Conservation (phyloP, 352 stramenopile genomes). For the Phytophthora sp. region DNA sequence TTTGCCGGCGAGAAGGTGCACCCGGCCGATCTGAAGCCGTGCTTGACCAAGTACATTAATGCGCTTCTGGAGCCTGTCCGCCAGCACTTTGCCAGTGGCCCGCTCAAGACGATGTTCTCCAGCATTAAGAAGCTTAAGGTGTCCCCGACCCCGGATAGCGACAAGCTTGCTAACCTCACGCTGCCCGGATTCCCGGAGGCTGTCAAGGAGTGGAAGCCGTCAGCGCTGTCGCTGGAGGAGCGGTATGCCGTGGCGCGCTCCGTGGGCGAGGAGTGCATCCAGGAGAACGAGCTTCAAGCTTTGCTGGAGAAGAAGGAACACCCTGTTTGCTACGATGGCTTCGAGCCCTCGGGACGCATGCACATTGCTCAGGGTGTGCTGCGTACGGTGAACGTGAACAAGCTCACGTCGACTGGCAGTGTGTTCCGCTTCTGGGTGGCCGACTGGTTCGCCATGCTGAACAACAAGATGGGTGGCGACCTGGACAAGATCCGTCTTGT, state of each 20-base stretch:
- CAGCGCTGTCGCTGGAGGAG: conserved; percentile 80
- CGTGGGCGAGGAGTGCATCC: conserved; percentile 94
- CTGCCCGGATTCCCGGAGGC: conserved; percentile 69
- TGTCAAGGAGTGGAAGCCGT: conserved; percentile 77
- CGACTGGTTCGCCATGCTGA: conserved; percentile 99
- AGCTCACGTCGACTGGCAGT: conserved; percentile 91
- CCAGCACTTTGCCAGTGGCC: conserved; percentile 94
- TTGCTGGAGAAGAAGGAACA: conserved; percentile 91
- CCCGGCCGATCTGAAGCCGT: conserved; percentile 97
- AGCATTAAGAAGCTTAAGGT: conserved; percentile 93
- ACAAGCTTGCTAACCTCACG: conserved; percentile 76
- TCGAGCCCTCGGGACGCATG: conserved; percentile 99
- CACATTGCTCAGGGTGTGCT: conserved; percentile 99
- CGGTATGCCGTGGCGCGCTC: conserved; percentile 80
- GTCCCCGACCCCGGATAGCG: conserved; percentile 59
- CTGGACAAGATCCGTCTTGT: conserved; percentile 97
- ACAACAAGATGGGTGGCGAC: conserved; percentile 99
- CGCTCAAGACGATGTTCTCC: conserved; percentile 95
- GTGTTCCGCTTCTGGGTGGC: conserved; percentile 99
- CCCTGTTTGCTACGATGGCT: conserved; percentile 97
- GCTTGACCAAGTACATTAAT: conserved; percentile 94
- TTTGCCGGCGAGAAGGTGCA: conserved; percentile 94
- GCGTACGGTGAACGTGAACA: conserved; percentile 97
- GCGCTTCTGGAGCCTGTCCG: conserved; percentile 95
- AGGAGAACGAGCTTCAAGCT: conserved; percentile 87